Conservation (phyloP, 202 grass and related monocot genomes). For the Elaeis oleifera region DNA sequence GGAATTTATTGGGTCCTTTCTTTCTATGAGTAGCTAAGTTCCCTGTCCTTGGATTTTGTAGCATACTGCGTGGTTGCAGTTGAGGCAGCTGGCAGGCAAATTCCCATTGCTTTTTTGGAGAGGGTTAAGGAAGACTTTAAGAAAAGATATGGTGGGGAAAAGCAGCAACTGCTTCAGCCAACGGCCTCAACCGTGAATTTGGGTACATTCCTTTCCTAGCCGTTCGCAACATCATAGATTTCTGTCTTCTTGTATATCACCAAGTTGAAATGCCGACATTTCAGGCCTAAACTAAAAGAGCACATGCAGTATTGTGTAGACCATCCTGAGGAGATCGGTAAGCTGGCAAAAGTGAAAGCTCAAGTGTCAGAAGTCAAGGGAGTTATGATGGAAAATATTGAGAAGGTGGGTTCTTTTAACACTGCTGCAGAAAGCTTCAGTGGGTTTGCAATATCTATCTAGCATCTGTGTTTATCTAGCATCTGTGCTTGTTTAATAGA, state of each 20-base stretch:
- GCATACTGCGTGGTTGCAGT: conserved; percentile 87
- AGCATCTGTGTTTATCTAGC: no score
- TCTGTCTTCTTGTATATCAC: background rate
- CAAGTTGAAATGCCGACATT: conserved; percentile 10
- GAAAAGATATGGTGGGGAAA: conserved; percentile 74
- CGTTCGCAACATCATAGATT: background rate
- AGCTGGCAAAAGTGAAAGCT: conserved; percentile 86
- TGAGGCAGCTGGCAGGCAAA: conserved; percentile 59
- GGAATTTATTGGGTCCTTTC: no score
- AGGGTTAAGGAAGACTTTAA: conserved; percentile 82
- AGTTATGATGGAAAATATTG: conserved; percentile 96
- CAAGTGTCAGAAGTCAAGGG: conserved; percentile 91
- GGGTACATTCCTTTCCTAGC: conserved; percentile 32
- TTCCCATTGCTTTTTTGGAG: conserved; percentile 61
- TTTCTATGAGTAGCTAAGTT: background rate
- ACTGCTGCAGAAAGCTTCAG: background rate
- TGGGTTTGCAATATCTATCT: background rate
- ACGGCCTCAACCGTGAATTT: conserved; percentile 75
- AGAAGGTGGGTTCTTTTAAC: conserved; percentile 36
- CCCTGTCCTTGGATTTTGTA: conserved; percentile 24
- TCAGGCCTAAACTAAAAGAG: conserved; percentile 72
- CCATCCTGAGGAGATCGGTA: conserved; percentile 75
- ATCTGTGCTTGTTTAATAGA: no score
- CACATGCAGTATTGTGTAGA: conserved; percentile 80
- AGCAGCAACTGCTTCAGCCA: conserved; percentile 50